Base-by-base conservation (phyloP, 305 asterid genomes). In the Caryopteris hybrid region DNA sequence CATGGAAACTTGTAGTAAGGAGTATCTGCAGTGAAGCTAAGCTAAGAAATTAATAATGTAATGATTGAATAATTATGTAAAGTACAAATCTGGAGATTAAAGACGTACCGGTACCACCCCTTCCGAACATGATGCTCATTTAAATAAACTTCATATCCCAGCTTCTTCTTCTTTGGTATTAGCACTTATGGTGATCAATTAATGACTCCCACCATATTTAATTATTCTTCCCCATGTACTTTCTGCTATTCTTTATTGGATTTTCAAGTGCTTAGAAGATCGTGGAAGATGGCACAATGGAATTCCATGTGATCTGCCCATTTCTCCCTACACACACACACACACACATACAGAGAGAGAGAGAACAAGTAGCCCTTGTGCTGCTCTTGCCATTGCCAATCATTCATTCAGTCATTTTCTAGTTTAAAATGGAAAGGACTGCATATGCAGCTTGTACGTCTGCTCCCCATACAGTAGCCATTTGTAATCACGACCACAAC, bases 271-370 rank as follows among this genome's bases (percentile, higher is more conserved):
- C 66, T 72, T 69, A 48, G 82, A 41, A 74, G 80, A 75, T 74
- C 79, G 83, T 75, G 83, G 83, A 75, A 75, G 80, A 78, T 81
- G 85, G 77, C 77, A 74, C 79, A 69, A 72, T 38, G 48, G 64
- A 60, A 75, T 48, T 75, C 81, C 83, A 78, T 81, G 81, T 77
- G 85, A 74, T 70, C 57, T 10, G 41, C 63, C 72, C 73, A 52
- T 72, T 62, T 68, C 55, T 42, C n/a, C n/a, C n/a, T n/a, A n/a
- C n/a, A n/a, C n/a, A n/a, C n/a, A n/a, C n/a, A n/a, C n/a, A n/a
- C n/a, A n/a, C n/a, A n/a, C n/a, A n/a, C n/a, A n/a, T 21, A 51
- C 6, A 42, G 31, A 46, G 50, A 67, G 31, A 16, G n/a, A 17
- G 14, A 22, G 6, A 11, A 22, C 79, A 66, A 78, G 60, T 78